Percentiles rank a stretch among this genome's conserved stretches.
Conservation (phyloP, 331 rosid species). For the Spiraea crenata region DNA sequence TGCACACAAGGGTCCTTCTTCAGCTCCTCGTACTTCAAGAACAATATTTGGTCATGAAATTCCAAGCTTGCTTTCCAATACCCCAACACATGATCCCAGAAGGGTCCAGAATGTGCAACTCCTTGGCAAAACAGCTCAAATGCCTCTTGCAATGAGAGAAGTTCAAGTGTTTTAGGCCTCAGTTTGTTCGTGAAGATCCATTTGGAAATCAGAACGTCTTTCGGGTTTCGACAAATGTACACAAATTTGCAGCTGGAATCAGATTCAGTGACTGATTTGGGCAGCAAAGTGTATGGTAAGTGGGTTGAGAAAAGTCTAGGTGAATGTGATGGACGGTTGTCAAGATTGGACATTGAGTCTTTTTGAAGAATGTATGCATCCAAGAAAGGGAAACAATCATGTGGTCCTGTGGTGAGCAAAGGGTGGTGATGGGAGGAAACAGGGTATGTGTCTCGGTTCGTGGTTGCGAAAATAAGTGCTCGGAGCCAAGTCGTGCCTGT, state of each 20-base stretch:
- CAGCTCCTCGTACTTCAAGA: conserved; percentile 6
- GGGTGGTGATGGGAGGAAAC: conserved; percentile 1
- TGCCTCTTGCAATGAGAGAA: not conserved
- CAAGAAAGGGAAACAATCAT: not conserved
- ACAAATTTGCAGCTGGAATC: not conserved
- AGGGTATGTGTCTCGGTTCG: not conserved
- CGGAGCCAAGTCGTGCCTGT: not conserved
- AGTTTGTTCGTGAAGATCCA: not conserved
- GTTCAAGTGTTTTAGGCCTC: not conserved
- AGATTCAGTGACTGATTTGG: not conserved
- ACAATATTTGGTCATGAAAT: not conserved
- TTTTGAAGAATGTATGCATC: not conserved
- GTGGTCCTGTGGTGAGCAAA: not conserved
- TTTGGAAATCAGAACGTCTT: conserved; percentile 5
- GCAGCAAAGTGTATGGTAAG: not conserved
- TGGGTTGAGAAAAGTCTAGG: conserved; percentile 1
- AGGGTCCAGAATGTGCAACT: not conserved
- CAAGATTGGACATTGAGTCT: not conserved
- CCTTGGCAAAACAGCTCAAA: conserved; percentile 6
- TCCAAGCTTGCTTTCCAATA: conserved; percentile 6
- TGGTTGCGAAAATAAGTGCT: not conserved
- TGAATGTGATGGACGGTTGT: not conserved
- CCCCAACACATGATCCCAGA: conserved; percentile 6
- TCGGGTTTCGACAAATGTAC: not conserved
- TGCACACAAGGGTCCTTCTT: not conserved